Evolutionary conservation across 768 basidiomycete species (phyloP).

Genomic region (Galerina marginata): DNA sequence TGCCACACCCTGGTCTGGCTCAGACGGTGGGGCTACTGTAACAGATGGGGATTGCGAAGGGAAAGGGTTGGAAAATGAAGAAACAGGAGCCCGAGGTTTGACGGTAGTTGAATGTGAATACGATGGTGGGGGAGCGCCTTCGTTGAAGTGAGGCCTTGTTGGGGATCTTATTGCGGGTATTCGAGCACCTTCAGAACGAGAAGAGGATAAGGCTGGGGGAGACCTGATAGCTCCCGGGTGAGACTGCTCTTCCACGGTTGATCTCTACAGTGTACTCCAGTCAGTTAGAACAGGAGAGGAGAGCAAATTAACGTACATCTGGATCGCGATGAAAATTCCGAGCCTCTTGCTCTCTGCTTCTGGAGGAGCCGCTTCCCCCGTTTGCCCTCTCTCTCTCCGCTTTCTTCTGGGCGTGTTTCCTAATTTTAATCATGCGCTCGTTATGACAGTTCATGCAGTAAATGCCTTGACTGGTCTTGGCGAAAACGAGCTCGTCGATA

Average conservation of each 20-base stretch:
- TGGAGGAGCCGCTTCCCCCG: conserved; percentile 47
- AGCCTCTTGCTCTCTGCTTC: conserved; percentile 46
- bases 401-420: conserved; percentile 90
- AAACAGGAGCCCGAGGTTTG: not conserved
- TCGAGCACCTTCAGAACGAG: conserved; percentile 28
- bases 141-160: conserved; percentile 38
- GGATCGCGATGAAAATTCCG: conserved; percentile 43
- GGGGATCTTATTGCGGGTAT: conserved; percentile 30
- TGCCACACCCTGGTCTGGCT: not conserved
- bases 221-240: conserved; percentile 15
- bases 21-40: conserved; percentile 11
- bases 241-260: conserved; percentile 9
- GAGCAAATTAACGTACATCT: conserved; percentile 39
- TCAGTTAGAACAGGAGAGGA: not conserved
- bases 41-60: conserved; percentile 18
- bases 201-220: conserved; percentile 11
- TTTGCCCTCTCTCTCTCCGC: conserved; percentile 65
- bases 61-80: conserved; percentile 3
- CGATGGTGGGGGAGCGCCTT: conserved; percentile 30
- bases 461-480: conserved; percentile 97
- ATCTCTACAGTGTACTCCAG: conserved; percentile 2
- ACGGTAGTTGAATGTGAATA: conserved; percentile 14
- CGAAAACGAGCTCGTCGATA: conserved; percentile 98
- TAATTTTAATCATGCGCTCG: conserved; percentile 92
- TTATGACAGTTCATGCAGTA: conserved; percentile 99